Conservation (phyloP, 2,329 filamentous ascomycete genomes). For the Arthroderma sp. region DNA sequence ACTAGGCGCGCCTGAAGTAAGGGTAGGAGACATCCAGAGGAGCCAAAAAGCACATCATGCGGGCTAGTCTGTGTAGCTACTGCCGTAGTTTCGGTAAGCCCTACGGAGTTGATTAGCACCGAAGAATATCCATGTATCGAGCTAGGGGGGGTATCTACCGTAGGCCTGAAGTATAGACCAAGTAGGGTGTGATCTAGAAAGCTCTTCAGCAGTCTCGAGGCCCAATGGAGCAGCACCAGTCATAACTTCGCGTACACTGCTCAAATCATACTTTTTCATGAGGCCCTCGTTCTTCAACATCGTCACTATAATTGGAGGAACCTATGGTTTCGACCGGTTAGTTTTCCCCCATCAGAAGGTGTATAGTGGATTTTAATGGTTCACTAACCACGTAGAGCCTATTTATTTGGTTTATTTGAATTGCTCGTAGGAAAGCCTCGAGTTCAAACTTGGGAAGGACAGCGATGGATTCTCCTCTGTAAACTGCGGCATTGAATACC, state of each 20-base stretch:
- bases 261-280: conserved; percentile 52
- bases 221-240: conserved; percentile 61
- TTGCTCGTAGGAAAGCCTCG: conserved; percentile 41
- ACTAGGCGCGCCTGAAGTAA: conserved; percentile 49
- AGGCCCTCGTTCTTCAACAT: conserved; percentile 48
- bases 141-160: conserved; percentile 17
- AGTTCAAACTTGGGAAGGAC: conserved; percentile 62
- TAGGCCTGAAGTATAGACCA: conserved; percentile 57
- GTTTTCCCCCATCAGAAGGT: neutral
- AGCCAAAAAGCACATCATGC: conserved; percentile 52
- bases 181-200: conserved; percentile 43
- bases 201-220: conserved; percentile 50
- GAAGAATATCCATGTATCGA: neutral
- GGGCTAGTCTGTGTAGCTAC: conserved; percentile 43
- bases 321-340: conserved; percentile 5
- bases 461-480: conserved; percentile 56
- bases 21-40: conserved; percentile 53
- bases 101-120: conserved; percentile 2
- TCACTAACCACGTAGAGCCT: conserved; percentile 46
- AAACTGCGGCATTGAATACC: conserved; percentile 47
- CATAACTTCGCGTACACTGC: conserved; percentile 48
- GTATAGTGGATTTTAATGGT: neutral
- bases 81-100: conserved; percentile 55
- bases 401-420: conserved; percentile 52
- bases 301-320: conserved; percentile 57